phyloP scores from a whole-genome alignment of 2,329 filamentous ascomycete species.

The Penicillium oxalicum region DNA sequence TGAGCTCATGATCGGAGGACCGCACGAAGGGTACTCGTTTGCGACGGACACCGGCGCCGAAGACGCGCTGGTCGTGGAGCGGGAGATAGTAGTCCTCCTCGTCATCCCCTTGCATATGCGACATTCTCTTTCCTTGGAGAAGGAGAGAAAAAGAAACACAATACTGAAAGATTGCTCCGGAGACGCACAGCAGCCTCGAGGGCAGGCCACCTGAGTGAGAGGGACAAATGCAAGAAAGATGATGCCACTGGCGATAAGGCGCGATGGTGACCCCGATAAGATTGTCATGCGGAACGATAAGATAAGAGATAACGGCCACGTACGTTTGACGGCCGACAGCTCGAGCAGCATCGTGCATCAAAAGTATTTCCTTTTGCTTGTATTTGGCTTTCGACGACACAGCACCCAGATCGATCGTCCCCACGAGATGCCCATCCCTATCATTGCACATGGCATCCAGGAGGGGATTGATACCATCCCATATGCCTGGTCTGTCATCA shows the following conservation, averaged over 20 bases:
- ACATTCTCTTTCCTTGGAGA: slow-evolving; percentile 13
- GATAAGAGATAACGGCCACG: too few species aligned
- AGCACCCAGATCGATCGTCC: not conserved
- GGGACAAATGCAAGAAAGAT: too few species aligned
- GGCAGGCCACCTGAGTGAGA: too few species aligned
- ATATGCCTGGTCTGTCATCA: slow-evolving; percentile 48
- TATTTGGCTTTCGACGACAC: not conserved
- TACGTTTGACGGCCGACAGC: too few species aligned
- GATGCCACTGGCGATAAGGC: too few species aligned
- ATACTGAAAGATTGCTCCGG: too few species aligned
- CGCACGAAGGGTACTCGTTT: slow-evolving; percentile 57
- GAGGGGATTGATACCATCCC: slow-evolving; percentile 53
- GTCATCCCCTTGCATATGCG: slow-evolving; percentile 30
- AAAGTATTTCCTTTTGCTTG: slow-evolving; percentile 5
- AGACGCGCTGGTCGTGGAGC: slow-evolving; percentile 54
- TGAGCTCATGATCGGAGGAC: slow-evolving; percentile 37
- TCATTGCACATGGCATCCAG: slow-evolving; percentile 49
- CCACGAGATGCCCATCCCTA: slow-evolving; percentile 55
- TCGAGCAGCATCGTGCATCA: too few species aligned
- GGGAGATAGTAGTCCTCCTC: slow-evolving; percentile 56
- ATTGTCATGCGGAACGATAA: too few species aligned
- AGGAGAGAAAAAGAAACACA: not conserved
- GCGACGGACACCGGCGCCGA: slow-evolving; percentile 58
- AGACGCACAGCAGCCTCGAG: too few species aligned
- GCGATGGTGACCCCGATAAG: too few species aligned